Conservation (phyloP, 805 yeast species). For the Hanseniaspora occidentalis region DNA sequence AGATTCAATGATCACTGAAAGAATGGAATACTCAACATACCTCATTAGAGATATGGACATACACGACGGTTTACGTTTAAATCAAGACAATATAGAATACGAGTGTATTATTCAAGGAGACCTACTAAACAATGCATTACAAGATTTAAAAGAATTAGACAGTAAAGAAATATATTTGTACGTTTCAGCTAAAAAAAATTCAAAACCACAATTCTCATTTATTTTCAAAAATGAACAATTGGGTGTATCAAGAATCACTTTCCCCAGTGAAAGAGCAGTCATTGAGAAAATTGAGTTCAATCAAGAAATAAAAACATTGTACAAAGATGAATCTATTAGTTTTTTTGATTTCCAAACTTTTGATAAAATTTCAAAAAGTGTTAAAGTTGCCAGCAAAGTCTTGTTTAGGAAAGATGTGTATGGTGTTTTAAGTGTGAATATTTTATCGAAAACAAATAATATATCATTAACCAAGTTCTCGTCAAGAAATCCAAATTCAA, state of each 20-base stretch:
- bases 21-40: slow-evolving; percentile 43
- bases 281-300: slow-evolving; percentile 44
- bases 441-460: slow-evolving; percentile 28
- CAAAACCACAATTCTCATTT: slow-evolving; percentile 4
- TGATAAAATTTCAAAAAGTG: slow-evolving; percentile 35
- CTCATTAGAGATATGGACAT: slow-evolving; percentile 23
- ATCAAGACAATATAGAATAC: slow-evolving; percentile 30
- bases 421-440: slow-evolving; percentile 36
- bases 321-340: slow-evolving; percentile 27
- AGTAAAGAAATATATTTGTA: slow-evolving; percentile 39
- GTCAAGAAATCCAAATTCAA: slow-evolving; percentile 1
- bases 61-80: slow-evolving; percentile 29
- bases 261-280: slow-evolving; percentile 51
- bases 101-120: slow-evolving; percentile 44
- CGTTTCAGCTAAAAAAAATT: slow-evolving; percentile 22
- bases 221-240: slow-evolving; percentile 55
- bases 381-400: slow-evolving; percentile 38
- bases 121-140: slow-evolving; percentile 38
- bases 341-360: slow-evolving; percentile 39
- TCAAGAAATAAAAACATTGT: slow-evolving; percentile 14
- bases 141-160: slow-evolving; percentile 43
- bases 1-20: slow-evolving; percentile 39
- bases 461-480: slow-evolving; percentile 14
- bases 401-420: slow-evolving; percentile 41
- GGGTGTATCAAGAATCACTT: slow-evolving; percentile 53